These are phyloP conservation scores for Spatholobus suberectus DNA, from an alignment of 306 rosid genomes.

Conservation along the genomic window DNA sequence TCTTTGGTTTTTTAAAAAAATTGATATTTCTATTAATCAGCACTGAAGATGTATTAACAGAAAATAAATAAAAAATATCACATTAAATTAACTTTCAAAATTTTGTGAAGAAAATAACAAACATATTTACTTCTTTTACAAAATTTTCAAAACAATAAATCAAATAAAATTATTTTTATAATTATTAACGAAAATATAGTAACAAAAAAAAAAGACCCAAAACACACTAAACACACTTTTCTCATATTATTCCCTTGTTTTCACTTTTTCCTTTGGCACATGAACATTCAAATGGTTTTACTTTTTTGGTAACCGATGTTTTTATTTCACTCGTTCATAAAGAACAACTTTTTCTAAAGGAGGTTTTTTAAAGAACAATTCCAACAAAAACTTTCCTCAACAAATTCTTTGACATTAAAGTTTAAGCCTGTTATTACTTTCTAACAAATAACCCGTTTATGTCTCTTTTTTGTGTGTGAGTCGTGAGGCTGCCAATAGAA, in stretches of 20 bases:
- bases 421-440: background rate
- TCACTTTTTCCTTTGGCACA: background rate
- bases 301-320: background rate
- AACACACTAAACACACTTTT: background rate
- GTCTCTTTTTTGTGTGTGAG: no score
- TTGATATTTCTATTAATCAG: background rate
- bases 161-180: background rate
- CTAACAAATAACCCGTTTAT: constrained; percentile 8
- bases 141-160: background rate
- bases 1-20: background rate
- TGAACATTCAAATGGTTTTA: background rate
- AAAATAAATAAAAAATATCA: background rate
- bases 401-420: background rate
- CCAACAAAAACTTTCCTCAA: background rate
- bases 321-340: background rate
- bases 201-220: background rate
- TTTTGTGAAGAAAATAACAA: background rate
- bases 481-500: no score
- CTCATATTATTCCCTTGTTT: background rate
- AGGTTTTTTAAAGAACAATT: background rate
- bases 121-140: background rate
- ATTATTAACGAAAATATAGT: background rate
- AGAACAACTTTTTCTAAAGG: background rate
- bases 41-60: background rate
- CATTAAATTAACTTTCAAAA: background rate